Percentiles rank a stretch among this genome's conserved stretches.
Evolutionary conservation across 257 asterid species (phyloP).

Genomic region (Coffea eugenioides): DNA sequence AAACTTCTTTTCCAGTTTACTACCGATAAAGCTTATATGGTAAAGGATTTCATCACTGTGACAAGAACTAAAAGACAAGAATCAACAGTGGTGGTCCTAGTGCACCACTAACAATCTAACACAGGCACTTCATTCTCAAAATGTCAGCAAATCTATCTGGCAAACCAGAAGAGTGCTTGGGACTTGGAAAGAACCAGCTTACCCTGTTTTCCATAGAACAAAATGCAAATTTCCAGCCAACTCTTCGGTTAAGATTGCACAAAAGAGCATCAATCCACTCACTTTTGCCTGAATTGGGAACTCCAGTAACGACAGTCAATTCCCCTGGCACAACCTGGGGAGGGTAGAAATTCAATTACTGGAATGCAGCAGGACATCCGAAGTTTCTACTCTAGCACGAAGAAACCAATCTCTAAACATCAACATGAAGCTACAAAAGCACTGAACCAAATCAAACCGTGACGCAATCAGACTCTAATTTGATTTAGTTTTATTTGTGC

Average conservation of each 20-base stretch:
- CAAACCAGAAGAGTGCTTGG: background rate
- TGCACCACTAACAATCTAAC: background rate
- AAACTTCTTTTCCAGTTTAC: background rate
- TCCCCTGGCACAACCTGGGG: conserved; percentile 95
- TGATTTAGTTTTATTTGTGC: background rate
- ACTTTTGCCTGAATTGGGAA: conserved; percentile 99
- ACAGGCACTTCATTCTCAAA: background rate
- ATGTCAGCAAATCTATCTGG: background rate
- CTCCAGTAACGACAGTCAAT: conserved; percentile 90
- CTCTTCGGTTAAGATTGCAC: conserved; percentile 81
- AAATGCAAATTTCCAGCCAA: conserved; percentile 93
- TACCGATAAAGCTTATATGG: background rate
- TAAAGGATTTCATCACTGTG: background rate
- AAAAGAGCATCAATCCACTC: conserved; percentile 99
- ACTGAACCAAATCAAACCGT: background rate
- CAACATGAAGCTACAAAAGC: background rate
- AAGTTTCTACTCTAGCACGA: background rate
- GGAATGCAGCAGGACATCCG: background rate
- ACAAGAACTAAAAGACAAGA: too few species aligned
- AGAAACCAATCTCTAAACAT: background rate
- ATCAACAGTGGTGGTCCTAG: background rate
- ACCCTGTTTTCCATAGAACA: conserved; percentile 99
- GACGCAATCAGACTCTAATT: background rate
- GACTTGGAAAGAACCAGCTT: conserved; percentile 14
- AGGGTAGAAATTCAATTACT: conserved; percentile 11